Evolutionary conservation across 2,329 filamentous ascomycete genomes (phyloP), one percentile per base, ranked within the genome.

Genomic region (Aspergillus tubingensis): DNA sequence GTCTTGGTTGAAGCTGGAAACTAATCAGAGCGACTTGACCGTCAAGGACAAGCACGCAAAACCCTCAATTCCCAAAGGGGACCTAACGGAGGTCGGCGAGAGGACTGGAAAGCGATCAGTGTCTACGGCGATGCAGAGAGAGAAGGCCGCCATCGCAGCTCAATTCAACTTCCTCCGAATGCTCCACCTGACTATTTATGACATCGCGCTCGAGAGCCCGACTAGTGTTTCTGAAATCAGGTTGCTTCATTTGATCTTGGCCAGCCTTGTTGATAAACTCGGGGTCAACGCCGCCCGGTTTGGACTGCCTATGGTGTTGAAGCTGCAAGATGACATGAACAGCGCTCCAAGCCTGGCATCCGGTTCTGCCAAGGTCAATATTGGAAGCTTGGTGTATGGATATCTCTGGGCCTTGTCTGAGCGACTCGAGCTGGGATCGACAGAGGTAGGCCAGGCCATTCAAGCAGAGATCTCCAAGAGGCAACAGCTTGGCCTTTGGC

Each of bases 131-230:
- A 89, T 88, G 17, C 70, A 79, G 23, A 74, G 85, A 58, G 88
- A 91, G 43, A 86, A 84, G 62, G 79, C 79, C 19, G 83, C 80
- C 62, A 77, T 78, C 8, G 79, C 81, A 3, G 84, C 70, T 43
- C 72, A 85, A 44, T 87, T 86, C n/a, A 88, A 86, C 43, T 97
- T 96, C 72, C 77, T 97, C 52, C 86, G 91, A 57, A 81, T 96
- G 3, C 81, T 98, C 3, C 93, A 97, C 76, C 82, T 97, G 48
- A 88, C 90, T 53, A 85, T 95, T n/a, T 97, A 96, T 74, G 94
- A 98, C 73, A 91, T 91, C 66, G 90, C 91, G 7, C 78, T 94
- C 21, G 89, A 95, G 68, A 87, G 82, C 65, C 82, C 91, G 21
- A 84, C 88, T 25, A 88, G 85, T 48, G 90, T 95, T 63, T 82